phyloP scores from a whole-genome alignment of 352 stramenopile genomes.

The Phytophthora litchii region DNA sequence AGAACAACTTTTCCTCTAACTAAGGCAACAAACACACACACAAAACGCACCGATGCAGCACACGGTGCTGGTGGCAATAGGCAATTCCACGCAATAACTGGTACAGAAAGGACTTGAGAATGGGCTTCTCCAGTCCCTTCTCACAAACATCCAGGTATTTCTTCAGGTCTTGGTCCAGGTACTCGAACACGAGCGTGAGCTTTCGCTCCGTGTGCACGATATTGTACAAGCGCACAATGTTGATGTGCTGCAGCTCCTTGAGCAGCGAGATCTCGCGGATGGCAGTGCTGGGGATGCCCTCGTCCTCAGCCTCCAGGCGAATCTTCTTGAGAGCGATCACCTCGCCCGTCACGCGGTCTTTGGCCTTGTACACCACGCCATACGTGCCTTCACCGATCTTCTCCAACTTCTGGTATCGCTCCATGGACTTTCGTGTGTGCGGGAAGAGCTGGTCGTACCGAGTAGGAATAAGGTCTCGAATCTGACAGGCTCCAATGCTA shows the following conservation, averaged over 20 bases:
- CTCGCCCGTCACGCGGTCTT: constrained; percentile 95
- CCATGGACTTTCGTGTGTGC: constrained; percentile 49
- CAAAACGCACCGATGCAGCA: constrained; percentile 85
- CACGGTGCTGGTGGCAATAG: constrained; percentile 98
- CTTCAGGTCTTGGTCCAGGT: constrained; percentile 99
- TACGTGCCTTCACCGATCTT: constrained; percentile 99
- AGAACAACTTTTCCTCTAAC: no score
- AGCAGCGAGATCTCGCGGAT: constrained; percentile 99
- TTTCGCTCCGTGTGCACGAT: constrained; percentile 99
- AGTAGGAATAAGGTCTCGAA: constrained; percentile 6
- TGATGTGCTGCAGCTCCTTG: constrained; percentile 97
- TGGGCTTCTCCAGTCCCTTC: constrained; percentile 93
- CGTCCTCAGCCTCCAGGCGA: constrained; percentile 97
- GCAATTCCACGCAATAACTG: constrained; percentile 98
- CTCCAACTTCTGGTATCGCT: constrained; percentile 96
- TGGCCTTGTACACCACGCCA: constrained; percentile 99
- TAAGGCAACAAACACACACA: neutral
- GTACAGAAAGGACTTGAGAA: constrained; percentile 98
- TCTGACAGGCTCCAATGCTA: constrained; percentile 17
- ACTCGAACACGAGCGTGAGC: constrained; percentile 99
- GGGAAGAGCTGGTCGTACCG: constrained; percentile 6
- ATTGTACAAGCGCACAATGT: constrained; percentile 99
- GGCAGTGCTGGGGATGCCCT: constrained; percentile 98
- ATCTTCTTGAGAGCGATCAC: constrained; percentile 99
- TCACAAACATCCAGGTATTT: constrained; percentile 99